Conservation (phyloP, 768 basidiomycete species). For the Russula brevipes region DNA sequence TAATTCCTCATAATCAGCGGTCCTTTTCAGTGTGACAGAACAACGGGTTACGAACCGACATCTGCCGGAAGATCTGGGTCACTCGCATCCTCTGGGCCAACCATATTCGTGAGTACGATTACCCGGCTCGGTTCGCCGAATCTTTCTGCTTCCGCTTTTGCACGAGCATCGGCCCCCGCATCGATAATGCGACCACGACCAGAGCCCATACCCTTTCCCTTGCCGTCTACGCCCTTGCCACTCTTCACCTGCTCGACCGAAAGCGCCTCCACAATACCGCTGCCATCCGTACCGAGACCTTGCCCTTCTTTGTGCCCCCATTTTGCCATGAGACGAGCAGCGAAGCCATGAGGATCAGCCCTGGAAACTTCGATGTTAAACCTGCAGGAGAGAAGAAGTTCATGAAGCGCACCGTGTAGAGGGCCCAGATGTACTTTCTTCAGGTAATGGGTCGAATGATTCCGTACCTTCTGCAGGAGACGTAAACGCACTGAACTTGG, state of each 20-base stretch:
- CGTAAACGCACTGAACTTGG: constrained; percentile 58
- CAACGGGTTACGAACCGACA: constrained; percentile 54
- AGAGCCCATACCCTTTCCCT: constrained; percentile 44
- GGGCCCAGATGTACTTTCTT: constrained; percentile 32
- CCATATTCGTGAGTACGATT: constrained; percentile 87
- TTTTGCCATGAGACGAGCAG: constrained; percentile 87
- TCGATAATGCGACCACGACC: constrained; percentile 90
- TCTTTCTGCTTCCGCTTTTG: constrained; percentile 67
- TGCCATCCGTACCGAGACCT: constrained; percentile 79
- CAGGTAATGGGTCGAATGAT: constrained; percentile 30
- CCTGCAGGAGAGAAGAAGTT: constrained; percentile 9
- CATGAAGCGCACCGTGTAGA: constrained; percentile 25
- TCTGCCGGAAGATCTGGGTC: constrained; percentile 84
- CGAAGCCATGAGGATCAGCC: constrained; percentile 68
- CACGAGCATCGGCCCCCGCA: constrained; percentile 77
- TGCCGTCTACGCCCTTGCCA: constrained; percentile 36
- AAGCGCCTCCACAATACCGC: constrained; percentile 86
- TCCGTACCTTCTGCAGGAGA: constrained; percentile 30
- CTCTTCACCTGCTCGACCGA: constrained; percentile 64
- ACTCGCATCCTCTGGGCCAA: constrained; percentile 73
- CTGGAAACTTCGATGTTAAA: constrained; percentile 27
- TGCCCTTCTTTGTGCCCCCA: constrained; percentile 95
- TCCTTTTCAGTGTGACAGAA: neutral
- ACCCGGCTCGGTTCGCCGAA: constrained; percentile 90
- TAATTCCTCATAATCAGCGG: constrained; percentile 1